Conservation (phyloP, 2,329 filamentous ascomycete genomes). For the Cladosporium oxysporum region DNA sequence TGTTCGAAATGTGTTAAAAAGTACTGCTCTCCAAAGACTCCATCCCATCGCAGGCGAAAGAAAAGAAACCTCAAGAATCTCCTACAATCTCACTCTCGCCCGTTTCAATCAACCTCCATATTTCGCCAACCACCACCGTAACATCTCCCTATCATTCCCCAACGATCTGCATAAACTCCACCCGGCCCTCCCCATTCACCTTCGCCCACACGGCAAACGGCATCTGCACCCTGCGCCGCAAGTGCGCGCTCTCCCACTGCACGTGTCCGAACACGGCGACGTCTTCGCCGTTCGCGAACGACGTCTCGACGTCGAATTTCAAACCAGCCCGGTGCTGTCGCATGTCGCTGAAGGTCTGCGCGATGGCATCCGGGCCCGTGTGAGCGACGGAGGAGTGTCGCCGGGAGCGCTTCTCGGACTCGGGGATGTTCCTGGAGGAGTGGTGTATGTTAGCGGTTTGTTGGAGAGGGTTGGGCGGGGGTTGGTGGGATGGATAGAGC, state of each 20-base stretch:
- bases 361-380: slow-evolving; percentile 13
- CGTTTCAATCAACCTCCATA: neutral
- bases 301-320: slow-evolving; percentile 10
- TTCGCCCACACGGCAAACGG: slow-evolving; percentile 20
- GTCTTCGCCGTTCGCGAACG: neutral
- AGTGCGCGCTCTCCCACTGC: slow-evolving; percentile 14
- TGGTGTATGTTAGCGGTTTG: neutral
- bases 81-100: neutral
- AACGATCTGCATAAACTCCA: slow-evolving; percentile 18
- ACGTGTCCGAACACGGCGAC: slow-evolving; percentile 9
- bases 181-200: neutral
- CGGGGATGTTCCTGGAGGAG: slow-evolving; percentile 11
- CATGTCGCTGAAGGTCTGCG: slow-evolving; percentile 5
- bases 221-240: neutral
- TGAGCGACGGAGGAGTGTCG: slow-evolving; percentile 9
- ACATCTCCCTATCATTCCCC: neutral
- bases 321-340: neutral
- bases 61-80: neutral
- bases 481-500: neutral
- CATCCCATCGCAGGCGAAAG: neutral
- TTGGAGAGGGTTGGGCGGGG: neutral
- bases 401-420: neutral
- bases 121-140: neutral
- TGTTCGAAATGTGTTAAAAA: neutral
- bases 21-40: neutral